Base-by-base conservation (phyloP, 139 green algal species). In the Nannochloris sp. region DNA sequence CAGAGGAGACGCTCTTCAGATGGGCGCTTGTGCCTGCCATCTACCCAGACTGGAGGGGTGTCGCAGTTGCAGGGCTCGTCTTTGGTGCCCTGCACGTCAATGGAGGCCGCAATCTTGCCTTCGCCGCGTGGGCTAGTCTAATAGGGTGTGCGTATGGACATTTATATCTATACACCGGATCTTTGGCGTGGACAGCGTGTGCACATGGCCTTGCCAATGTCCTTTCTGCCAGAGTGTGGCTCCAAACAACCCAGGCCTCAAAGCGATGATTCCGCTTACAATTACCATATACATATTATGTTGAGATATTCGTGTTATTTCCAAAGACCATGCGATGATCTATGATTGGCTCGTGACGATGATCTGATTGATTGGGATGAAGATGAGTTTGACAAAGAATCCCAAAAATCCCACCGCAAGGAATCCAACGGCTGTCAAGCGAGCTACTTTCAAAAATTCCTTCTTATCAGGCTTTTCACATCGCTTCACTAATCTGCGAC, bases 1-100 rank as follows among this genome's bases (percentile, higher is more conserved):
- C 69, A 21, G 87, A 94, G 71, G 87, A 94, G 74, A 55, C 90
- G 19, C 69, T 94, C 14, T 94, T 94, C 59, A 64, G 87, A 14
- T 83, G 86, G 5, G 82, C 78, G 0, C 74, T 94, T 44, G 78
- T 94, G 8, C 87, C 87, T 1, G 85, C 76, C 9, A 72, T 80
- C 8, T 80, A 75, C 11, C 76, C 83, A 1, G 87, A 94, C 60
- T 90, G 70, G 70, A 65, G 84, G 6, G 87, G 87, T 16, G 84
- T 78, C 44, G n/a, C 83, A 1, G 40, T 90, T 1, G 70, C 85
- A 5, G 87, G 78, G 5, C 65, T 61, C 1, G 61, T 83, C 3
- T 94, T 94, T 75, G 87, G 86, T 2, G 60, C 71, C 51, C 69
- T 94, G 63, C 87, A 94, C 67, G 80, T 82, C 55, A 82, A 54